Percentiles rank a stretch among this genome's conserved stretches.
Evolutionary conservation across 805 yeast species (phyloP).

Genomic region (Pichia thaimueangensis): DNA sequence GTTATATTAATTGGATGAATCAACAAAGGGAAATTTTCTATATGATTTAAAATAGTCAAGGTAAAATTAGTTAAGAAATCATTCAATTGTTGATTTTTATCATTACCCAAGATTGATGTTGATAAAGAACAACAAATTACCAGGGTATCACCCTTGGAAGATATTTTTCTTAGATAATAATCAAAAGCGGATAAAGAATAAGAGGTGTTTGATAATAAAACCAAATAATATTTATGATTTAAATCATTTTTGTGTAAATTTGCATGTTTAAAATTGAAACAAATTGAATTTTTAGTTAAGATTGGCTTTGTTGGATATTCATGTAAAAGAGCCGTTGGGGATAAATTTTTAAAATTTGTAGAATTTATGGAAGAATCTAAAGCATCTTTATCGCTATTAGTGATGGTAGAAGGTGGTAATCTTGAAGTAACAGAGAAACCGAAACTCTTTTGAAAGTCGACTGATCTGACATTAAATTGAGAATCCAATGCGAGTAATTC

Average conservation of each 20-base stretch:
- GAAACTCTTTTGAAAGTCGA: slow-evolving; percentile 31
- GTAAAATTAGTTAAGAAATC: slow-evolving; percentile 31
- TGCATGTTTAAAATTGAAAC: slow-evolving; percentile 40
- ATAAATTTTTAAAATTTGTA: slow-evolving; percentile 11
- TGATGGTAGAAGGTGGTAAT: slow-evolving; percentile 12
- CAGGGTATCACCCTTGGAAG: slow-evolving; percentile 58
- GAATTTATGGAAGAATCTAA: slow-evolving; percentile 4
- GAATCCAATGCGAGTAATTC: slow-evolving; percentile 50
- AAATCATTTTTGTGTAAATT: slow-evolving; percentile 21
- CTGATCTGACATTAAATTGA: slow-evolving; percentile 37
- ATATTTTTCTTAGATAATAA: slow-evolving; percentile 46
- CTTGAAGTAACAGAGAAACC: slow-evolving; percentile 11
- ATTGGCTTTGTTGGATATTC: slow-evolving; percentile 33
- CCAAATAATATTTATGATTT: slow-evolving; percentile 30
- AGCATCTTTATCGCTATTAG: slow-evolving; percentile 14
- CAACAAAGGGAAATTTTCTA: slow-evolving; percentile 20
- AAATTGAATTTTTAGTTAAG: slow-evolving; percentile 26
- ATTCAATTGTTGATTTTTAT: slow-evolving; percentile 17
- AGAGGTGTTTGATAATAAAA: slow-evolving; percentile 55
- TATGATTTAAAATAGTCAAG: slow-evolving; percentile 32
- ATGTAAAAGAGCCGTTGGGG: slow-evolving; percentile 11
- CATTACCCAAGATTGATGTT: slow-evolving; percentile 12
- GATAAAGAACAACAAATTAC: slow-evolving; percentile 37
- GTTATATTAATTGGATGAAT: slow-evolving; percentile 39
- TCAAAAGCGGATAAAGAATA: slow-evolving; percentile 75